phyloP scores from a whole-genome alignment of 2,329 filamentous ascomycete genomes.

The Plectosphaerella cucumerina region DNA sequence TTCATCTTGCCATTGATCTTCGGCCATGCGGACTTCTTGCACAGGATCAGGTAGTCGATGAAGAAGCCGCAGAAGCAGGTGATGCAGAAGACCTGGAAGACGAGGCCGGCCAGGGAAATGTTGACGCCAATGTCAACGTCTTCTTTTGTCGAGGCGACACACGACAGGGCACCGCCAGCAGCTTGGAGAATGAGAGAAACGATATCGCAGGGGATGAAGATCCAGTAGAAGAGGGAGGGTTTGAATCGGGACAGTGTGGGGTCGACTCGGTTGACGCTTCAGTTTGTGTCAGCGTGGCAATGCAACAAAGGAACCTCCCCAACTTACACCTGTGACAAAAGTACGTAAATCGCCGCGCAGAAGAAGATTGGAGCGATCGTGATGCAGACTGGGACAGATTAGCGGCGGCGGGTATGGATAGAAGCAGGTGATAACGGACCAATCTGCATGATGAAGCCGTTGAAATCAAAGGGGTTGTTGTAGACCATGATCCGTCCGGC shows the following conservation, averaged over 20 bases:
- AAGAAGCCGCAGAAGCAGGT: conserved; percentile 39
- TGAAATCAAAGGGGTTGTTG: conserved; percentile 52
- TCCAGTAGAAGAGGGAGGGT: conserved; percentile 25
- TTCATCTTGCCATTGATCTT: conserved; percentile 31
- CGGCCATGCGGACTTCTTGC: conserved; percentile 20
- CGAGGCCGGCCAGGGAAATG: conserved; percentile 45
- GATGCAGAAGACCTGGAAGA: conserved; percentile 47
- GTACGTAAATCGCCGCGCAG: conserved; percentile 22
- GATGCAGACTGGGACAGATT: conserved; percentile 27
- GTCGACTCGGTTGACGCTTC: conserved; percentile 20
- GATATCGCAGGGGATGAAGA: conserved; percentile 45
- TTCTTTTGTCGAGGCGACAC: conserved; percentile 25
- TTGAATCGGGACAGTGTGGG: conserved; percentile 21
- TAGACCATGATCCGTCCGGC: conserved; percentile 52
- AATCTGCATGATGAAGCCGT: conserved; percentile 61
- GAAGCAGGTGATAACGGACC: conserved; percentile 19
- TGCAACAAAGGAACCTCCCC: not conserved
- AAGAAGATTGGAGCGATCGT: conserved; percentile 23
- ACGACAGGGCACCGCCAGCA: conserved; percentile 42
- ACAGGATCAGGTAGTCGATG: conserved; percentile 32
- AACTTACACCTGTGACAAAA: conserved; percentile 12
- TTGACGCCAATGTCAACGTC: conserved; percentile 34
- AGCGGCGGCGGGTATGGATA: not conserved
- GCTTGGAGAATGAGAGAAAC: conserved; percentile 48
- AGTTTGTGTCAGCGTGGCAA: not conserved